A percentile compares a stretch with the other conserved stretches of the same genome.
phyloP scores from a whole-genome alignment of 768 basidiomycete genomes.

The Boletus bicolor region DNA sequence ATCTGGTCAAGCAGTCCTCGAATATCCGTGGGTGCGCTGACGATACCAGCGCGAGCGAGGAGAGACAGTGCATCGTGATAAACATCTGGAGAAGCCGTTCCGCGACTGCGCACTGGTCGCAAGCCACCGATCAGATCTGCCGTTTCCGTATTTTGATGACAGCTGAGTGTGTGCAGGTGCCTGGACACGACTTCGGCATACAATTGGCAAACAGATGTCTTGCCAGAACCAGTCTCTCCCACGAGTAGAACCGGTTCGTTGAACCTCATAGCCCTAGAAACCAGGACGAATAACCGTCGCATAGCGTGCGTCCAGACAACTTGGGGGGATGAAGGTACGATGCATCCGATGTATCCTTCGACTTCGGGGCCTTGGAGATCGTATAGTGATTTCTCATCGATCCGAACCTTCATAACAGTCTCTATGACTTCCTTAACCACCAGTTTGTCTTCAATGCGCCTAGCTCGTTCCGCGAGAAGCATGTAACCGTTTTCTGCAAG shows the following conservation, averaged over 20 bases:
- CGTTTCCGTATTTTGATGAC: conserved; percentile 98
- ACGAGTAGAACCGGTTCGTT: conserved; percentile 95
- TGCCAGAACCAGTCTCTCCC: conserved; percentile 96
- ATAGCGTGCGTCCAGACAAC: conserved; percentile 93
- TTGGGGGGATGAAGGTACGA: conserved; percentile 39
- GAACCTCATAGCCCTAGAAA: conserved; percentile 80
- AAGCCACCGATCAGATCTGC: conserved; percentile 94
- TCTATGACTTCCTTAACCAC: conserved; percentile 94
- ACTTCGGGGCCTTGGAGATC: conserved; percentile 46
- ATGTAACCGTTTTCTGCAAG: conserved; percentile 96
- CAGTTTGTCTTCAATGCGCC: conserved; percentile 79
- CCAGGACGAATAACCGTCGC: conserved; percentile 82
- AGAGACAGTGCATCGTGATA: conserved; percentile 40
- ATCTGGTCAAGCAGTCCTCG: conserved; percentile 28
- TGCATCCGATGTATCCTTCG: conserved; percentile 53
- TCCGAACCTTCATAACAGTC: conserved; percentile 77
- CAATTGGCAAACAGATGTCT: conserved; percentile 94
- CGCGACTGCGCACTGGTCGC: conserved; percentile 80
- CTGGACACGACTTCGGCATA: conserved; percentile 66
- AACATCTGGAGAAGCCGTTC: conserved; percentile 49
- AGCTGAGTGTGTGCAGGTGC: conserved; percentile 74
- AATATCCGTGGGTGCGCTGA: conserved; percentile 19
- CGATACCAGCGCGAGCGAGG: conserved; percentile 42
- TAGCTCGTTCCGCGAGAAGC: conserved; percentile 89
- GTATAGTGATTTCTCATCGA: conserved; percentile 75